phyloP scores from a whole-genome alignment of 2,329 filamentous ascomycete species.

The Alternaria metachromatica region DNA sequence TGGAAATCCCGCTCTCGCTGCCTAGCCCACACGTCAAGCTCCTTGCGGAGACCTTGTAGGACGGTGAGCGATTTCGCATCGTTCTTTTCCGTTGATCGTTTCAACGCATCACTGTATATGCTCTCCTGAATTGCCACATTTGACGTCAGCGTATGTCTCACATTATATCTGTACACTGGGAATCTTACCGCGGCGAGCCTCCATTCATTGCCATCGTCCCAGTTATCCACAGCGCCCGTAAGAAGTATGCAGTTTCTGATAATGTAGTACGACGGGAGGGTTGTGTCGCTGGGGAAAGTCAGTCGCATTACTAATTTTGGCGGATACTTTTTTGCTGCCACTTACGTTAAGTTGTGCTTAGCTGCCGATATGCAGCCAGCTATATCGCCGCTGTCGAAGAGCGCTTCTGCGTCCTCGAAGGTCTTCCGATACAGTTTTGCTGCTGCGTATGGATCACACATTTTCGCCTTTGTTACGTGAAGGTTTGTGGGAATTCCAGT shows the following conservation, averaged over 20 bases:
- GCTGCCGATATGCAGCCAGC: not conserved
- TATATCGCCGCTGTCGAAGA: not conserved
- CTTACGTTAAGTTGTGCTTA: not conserved
- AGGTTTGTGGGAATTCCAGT: not conserved
- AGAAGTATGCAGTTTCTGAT: not conserved
- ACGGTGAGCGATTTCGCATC: fast-evolving
- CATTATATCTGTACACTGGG: not conserved
- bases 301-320: not conserved
- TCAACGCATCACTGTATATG: fast-evolving
- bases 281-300: not conserved
- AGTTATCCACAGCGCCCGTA: not conserved
- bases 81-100: not conserved
- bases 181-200: not conserved
- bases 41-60: not conserved
- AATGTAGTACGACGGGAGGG: not conserved
- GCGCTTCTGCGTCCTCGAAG: not conserved
- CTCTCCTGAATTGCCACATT: not conserved
- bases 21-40: not conserved
- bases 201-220: not conserved
- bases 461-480: not conserved
- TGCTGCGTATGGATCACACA: not conserved
- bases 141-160: not conserved
- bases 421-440: fast-evolving
- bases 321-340: not conserved
- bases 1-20: not conserved